phyloP scores from a whole-genome alignment of 1,284 basidiomycete species.

The Cryptococcus amylolentus region DNA sequence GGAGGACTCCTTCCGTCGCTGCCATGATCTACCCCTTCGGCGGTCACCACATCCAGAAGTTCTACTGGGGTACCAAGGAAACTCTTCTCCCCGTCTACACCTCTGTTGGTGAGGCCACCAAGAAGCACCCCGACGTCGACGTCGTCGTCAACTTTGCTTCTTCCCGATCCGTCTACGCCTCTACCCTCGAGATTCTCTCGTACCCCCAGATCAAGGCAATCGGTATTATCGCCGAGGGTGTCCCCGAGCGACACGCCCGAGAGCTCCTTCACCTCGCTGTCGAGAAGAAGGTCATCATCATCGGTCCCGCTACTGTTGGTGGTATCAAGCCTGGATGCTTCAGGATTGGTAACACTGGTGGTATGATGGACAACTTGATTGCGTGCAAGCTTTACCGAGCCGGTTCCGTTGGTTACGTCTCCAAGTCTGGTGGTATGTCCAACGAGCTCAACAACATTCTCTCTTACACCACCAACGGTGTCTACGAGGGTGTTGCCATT shows the following conservation, averaged over 20 bases:
- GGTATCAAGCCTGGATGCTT: constrained; percentile 99
- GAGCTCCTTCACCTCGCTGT: constrained; percentile 90
- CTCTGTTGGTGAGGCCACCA: constrained; percentile 81
- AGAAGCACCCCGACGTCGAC: constrained; percentile 95
- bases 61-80: constrained; percentile 99
- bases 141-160: constrained; percentile 98
- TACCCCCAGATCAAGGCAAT: constrained; percentile 74
- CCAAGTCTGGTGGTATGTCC: constrained; percentile 99
- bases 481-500: constrained; percentile 99
- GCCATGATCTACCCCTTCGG: constrained; percentile 99
- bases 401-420: constrained; percentile 97
- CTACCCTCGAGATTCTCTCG: constrained; percentile 84
- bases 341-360: constrained; percentile 98
- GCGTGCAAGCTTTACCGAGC: constrained; percentile 97
- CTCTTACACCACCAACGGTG: constrained; percentile 94
- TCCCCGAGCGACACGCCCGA: constrained; percentile 93
- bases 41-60: constrained; percentile 99
- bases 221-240: constrained; percentile 97
- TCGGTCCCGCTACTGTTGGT: constrained; percentile 97
- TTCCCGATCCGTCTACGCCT: constrained; percentile 89
- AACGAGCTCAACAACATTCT: constrained; percentile 99
- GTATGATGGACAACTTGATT: constrained; percentile 99
- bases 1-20: constrained; percentile 86
- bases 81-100: constrained; percentile 97
- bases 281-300: constrained; percentile 86